phyloP scores from a whole-genome alignment of 768 basidiomycete species.

The Auricularia heimuer region DNA sequence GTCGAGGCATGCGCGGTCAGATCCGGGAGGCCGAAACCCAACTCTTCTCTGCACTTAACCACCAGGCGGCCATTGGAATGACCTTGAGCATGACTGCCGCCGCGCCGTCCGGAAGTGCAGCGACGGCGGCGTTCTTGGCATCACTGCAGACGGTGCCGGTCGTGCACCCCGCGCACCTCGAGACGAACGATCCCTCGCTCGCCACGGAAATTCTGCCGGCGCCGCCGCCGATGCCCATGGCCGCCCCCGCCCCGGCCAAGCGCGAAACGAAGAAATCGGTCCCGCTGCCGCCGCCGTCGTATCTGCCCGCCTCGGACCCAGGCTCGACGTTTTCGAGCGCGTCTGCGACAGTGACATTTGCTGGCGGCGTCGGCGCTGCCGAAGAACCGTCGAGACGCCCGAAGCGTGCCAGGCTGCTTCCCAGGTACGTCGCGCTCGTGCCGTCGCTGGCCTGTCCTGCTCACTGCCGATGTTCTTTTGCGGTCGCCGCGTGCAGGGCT shows the following conservation, averaged over 20 bases:
- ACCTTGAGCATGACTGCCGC: neutral
- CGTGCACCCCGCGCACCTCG: conserved; percentile 69
- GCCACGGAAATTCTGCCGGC: conserved; percentile 89
- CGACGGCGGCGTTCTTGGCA: conserved; percentile 57
- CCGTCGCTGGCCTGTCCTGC: neutral
- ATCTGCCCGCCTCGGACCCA: conserved; percentile 76
- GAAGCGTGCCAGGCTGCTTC: neutral
- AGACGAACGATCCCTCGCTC: conserved; percentile 61
- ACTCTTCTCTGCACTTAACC: neutral
- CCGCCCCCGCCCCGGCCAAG: conserved; percentile 58
- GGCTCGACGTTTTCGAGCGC: conserved; percentile 66
- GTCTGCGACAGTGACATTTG: neutral
- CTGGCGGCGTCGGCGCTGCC: neutral
- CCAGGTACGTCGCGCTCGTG: neutral
- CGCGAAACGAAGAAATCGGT: conserved; percentile 36
- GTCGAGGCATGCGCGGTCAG: neutral
- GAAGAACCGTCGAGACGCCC: neutral
- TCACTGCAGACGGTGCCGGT: conserved; percentile 56
- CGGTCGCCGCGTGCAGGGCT: neutral
- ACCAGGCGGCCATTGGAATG: neutral
- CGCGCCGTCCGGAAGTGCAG: conserved; percentile 12
- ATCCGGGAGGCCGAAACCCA: neutral
- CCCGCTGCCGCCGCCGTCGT: conserved; percentile 32
- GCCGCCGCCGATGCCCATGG: conserved; percentile 65
- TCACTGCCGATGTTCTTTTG: neutral